Evolutionary conservation across 371 early-diverging fungal genomes (phyloP).

Genomic region (Amoeboaphelidium protococcarum): DNA sequence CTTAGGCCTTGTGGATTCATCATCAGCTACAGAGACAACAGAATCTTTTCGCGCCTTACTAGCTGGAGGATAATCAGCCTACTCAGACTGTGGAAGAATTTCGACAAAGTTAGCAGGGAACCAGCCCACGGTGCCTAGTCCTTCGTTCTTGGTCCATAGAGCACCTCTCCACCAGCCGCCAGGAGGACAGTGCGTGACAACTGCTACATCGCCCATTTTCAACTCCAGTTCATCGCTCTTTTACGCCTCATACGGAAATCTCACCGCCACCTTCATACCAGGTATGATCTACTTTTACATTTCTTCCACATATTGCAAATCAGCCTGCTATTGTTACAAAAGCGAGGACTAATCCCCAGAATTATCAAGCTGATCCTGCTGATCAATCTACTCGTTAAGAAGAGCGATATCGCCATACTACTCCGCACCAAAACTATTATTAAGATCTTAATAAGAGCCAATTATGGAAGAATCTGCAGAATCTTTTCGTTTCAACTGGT

Average conservation of each 20-base stretch:
- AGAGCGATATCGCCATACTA: slow-evolving; percentile 1
- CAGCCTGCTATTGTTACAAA: not conserved
- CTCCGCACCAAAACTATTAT: slow-evolving; percentile 3
- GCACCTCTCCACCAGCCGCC: slow-evolving; percentile 26
- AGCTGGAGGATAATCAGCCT: no score
- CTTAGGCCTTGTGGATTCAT: no score
- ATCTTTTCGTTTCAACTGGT: no score
- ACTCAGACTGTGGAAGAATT: slow-evolving; percentile 2
- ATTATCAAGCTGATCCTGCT: slow-evolving; percentile 1
- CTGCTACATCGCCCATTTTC: slow-evolving; percentile 11
- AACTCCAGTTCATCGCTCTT: slow-evolving; percentile 21
- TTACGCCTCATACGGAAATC: slow-evolving; percentile 8
- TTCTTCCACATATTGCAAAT: not conserved
- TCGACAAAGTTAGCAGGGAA: slow-evolving; percentile 16
- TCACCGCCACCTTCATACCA: slow-evolving; percentile 15
- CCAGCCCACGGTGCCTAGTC: slow-evolving; percentile 15
- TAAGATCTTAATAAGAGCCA: not conserved
- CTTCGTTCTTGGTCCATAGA: slow-evolving; percentile 13
- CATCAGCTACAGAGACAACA: no score
- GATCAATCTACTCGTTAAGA: slow-evolving; percentile 2
- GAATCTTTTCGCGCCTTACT: no score
- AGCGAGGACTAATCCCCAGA: not conserved
- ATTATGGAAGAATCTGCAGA: no score
- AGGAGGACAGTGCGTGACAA: slow-evolving; percentile 19
- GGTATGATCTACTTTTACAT: slow-evolving; percentile 10